Base-by-base conservation (phyloP, 1,284 basidiomycete genomes). In the Fomes fomentarius region DNA sequence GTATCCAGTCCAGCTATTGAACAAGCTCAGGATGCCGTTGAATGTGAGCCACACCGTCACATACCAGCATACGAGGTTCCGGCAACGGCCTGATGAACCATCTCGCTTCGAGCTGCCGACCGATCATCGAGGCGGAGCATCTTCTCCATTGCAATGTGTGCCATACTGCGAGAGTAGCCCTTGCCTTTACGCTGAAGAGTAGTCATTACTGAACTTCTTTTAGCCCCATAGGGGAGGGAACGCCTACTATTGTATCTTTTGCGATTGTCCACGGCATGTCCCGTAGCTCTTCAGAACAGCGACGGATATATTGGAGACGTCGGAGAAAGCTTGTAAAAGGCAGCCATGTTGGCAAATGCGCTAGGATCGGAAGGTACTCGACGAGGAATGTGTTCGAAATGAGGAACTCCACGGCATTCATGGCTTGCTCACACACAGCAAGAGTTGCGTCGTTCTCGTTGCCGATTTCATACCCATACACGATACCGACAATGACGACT, bases 211-310 rank as follows among this genome's bases (percentile, higher is more conserved):
- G n/a, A n/a, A n/a, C n/a, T n/a, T n/a, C n/a, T n/a, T n/a, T 30
- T 26, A 4, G 21, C 8, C 9, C 15, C 22, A 33, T 15, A 12
- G 28, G 10, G 9, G 24, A 19, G 9, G 6, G 3, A 2, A 14
- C 10, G 11, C 52, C 21, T 24, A 53, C 52, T 6, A 43, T 15
- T 14, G 17, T 24, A 12, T 42, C 25, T n/a, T 49, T 54, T 4
- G 39, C 39, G 17, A 25, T 15, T 14, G 9, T 26, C 52, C 52
- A 54, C 19, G 52, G 47, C 31, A 44, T 15, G 14, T 54, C 35
- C 19, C 46, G 34, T 34, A 54, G 12, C 25, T n/a, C n/a, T 11
- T 33, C 21, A n/a, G 24, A 1, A 47, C 40, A 4, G 34, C 34
- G 24, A 22, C 35, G 4, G 9, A n/a, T n/a, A n/a, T n/a, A n/a